Conservation (phyloP, 495 filamentous ascomycete species). For the Aspergillus campestris region DNA sequence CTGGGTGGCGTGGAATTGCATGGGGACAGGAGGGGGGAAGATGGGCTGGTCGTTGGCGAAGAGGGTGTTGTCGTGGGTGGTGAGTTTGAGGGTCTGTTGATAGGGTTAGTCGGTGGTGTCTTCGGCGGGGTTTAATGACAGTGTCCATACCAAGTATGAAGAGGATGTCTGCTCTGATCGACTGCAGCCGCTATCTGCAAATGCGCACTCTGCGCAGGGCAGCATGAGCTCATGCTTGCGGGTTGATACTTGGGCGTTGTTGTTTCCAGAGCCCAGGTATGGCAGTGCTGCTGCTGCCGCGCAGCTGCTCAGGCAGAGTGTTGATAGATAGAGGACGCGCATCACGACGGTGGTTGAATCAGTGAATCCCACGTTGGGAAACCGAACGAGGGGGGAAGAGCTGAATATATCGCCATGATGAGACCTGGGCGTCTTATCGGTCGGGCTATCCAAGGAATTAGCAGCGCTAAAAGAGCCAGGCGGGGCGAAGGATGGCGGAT, state of each 20-base stretch:
- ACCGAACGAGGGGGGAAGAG: background rate
- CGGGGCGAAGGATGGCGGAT: background rate
- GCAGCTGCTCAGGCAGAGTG: conserved; percentile 1
- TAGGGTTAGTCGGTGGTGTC: background rate
- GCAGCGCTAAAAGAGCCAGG: background rate
- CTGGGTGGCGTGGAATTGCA: conserved; percentile 24
- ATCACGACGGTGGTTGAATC: conserved; percentile 4
- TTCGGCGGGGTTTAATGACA: background rate
- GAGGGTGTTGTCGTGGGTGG: conserved; percentile 29
- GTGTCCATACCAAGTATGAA: conserved; percentile 15
- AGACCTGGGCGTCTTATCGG: no score
- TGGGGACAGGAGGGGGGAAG: conserved; percentile 30
- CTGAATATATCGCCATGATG: no score
- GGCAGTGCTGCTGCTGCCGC: conserved; percentile 2
- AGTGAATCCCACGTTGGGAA: background rate
- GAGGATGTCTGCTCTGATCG: conserved; percentile 2
- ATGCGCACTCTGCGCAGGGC: conserved; percentile 14
- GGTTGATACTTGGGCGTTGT: background rate
- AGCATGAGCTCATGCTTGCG: conserved; percentile 19
- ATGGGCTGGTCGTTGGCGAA: conserved; percentile 35
- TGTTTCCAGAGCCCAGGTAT: background rate
- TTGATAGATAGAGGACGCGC: conserved; percentile 4
- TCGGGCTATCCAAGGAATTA: background rate
- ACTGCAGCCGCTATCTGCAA: conserved; percentile 5
- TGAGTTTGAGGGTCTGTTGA: conserved; percentile 29